Evolutionary conservation across 345 rosid genomes (phyloP).

Genomic region (Citrus cavaleriei): DNA sequence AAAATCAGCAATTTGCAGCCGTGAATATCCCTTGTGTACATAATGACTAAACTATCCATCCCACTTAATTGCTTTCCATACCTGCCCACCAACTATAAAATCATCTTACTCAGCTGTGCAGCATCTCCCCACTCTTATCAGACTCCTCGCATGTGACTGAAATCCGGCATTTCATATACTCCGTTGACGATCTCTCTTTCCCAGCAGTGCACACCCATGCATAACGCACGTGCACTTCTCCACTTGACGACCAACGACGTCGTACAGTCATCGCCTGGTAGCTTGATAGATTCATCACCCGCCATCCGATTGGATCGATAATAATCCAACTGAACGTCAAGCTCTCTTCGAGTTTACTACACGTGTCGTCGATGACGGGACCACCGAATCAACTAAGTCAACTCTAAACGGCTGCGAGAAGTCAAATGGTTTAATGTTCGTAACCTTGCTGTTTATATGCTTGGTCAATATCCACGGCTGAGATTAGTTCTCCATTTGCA

Average conservation of each 20-base stretch:
- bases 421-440: slow-evolving; percentile 56
- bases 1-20: no score
- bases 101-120: slow-evolving; percentile 49
- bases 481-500: slow-evolving; percentile 32
- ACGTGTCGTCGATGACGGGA: slow-evolving; percentile 33
- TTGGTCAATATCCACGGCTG: slow-evolving; percentile 60
- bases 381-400: slow-evolving; percentile 58
- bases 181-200: slow-evolving; percentile 30
- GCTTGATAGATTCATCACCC: slow-evolving; percentile 66
- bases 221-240: slow-evolving; percentile 59
- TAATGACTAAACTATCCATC: slow-evolving; percentile 53
- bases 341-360: slow-evolving; percentile 31
- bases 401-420: slow-evolving; percentile 58
- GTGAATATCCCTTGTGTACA: background rate
- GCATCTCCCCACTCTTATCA: slow-evolving; percentile 27
- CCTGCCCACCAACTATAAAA: slow-evolving; percentile 60
- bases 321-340: slow-evolving; percentile 70
- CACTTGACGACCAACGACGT: slow-evolving; percentile 59
- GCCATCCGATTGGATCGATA: slow-evolving; percentile 48
- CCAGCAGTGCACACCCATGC: slow-evolving; percentile 22
- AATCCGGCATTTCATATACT: no score
- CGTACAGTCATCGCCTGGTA: slow-evolving; percentile 50
- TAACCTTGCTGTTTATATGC: slow-evolving; percentile 41
- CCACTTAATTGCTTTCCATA: slow-evolving; percentile 66
- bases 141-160: slow-evolving; percentile 46